Percentiles rank a stretch among this genome's conserved stretches.
Evolutionary conservation across 2,329 filamentous ascomycete genomes (phyloP).

Genomic region (Nemania sp.): DNA sequence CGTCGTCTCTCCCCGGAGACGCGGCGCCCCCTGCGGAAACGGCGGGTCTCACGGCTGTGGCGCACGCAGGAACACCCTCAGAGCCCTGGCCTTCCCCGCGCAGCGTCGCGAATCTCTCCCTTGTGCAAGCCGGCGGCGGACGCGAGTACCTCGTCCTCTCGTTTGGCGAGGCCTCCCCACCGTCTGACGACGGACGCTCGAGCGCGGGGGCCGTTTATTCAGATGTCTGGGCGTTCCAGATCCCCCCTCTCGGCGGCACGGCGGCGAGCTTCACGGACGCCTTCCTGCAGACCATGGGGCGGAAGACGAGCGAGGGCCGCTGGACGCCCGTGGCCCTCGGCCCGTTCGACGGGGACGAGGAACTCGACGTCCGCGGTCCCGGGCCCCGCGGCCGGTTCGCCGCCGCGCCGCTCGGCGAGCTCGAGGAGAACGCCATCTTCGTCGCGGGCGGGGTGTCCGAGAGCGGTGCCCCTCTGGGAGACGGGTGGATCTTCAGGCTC

Average conservation of each 20-base stretch:
- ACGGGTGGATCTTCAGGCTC: constrained; percentile 68
- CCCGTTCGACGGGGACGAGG: constrained; percentile 58
- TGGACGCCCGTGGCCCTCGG: constrained; percentile 57
- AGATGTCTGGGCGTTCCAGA: constrained; percentile 68
- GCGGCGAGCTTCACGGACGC: constrained; percentile 60
- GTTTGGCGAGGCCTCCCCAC: constrained; percentile 61
- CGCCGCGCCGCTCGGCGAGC: constrained; percentile 58
- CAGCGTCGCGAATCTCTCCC: constrained; percentile 58
- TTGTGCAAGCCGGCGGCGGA: constrained; percentile 62
- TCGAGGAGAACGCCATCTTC: constrained; percentile 63
- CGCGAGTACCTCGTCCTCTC: constrained; percentile 66
- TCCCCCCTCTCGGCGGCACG: constrained; percentile 59
- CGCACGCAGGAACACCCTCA: constrained; percentile 29
- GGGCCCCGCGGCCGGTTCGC: constrained; percentile 61
- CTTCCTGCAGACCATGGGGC: constrained; percentile 57
- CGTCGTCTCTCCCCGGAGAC: constrained; percentile 22
- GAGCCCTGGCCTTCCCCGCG: constrained; percentile 56
- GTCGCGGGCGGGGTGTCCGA: constrained; percentile 64
- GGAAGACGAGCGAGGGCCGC: constrained; percentile 60
- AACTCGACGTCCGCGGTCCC: constrained; percentile 52
- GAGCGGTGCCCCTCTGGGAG: constrained; percentile 56
- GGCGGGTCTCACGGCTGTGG: constrained; percentile 10
- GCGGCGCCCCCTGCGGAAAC: constrained; percentile 1
- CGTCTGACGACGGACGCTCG: constrained; percentile 50
- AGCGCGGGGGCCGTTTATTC: constrained; percentile 57